phyloP scores from a whole-genome alignment of 768 basidiomycete genomes.

The Pulveroboletus frians region DNA sequence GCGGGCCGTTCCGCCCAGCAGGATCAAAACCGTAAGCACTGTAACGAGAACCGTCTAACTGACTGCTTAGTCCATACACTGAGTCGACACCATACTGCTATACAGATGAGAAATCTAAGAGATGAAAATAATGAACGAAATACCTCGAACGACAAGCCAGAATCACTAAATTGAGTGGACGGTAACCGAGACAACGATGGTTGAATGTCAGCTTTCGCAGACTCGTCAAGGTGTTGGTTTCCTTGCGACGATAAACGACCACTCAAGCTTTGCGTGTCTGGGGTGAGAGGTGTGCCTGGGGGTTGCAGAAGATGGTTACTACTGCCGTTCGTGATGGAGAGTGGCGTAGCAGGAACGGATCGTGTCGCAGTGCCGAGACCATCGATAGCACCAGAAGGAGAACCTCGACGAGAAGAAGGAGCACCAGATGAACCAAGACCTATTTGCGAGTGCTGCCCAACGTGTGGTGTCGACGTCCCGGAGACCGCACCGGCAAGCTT shows the following conservation, averaged over 20 bases:
- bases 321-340: slow-evolving; percentile 46
- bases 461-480: slow-evolving; percentile 58
- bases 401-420: slow-evolving; percentile 66
- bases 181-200: slow-evolving; percentile 69
- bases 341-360: slow-evolving; percentile 80
- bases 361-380: slow-evolving; percentile 57
- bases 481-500: slow-evolving; percentile 47
- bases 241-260: slow-evolving; percentile 55
- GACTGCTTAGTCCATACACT: slow-evolving; percentile 42
- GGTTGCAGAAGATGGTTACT: slow-evolving; percentile 54
- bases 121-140: slow-evolving; percentile 15
- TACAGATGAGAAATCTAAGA: slow-evolving; percentile 5
- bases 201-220: slow-evolving; percentile 52
- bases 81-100: slow-evolving; percentile 58
- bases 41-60: slow-evolving; percentile 50
- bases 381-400: slow-evolving; percentile 58
- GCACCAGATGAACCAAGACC: slow-evolving; percentile 25
- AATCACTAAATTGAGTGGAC: slow-evolving; percentile 52
- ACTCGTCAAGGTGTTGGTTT: slow-evolving; percentile 44
- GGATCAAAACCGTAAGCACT: slow-evolving; percentile 55
- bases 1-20: slow-evolving; percentile 35
- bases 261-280: slow-evolving; percentile 53
- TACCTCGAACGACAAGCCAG: slow-evolving; percentile 55
- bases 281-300: slow-evolving; percentile 57
- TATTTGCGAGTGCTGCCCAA: slow-evolving; percentile 58